A percentile compares a stretch with the other conserved stretches of the same genome.
phyloP scores from a whole-genome alignment of 164 flowering plant species.

The Macadamia tetraphylla region DNA sequence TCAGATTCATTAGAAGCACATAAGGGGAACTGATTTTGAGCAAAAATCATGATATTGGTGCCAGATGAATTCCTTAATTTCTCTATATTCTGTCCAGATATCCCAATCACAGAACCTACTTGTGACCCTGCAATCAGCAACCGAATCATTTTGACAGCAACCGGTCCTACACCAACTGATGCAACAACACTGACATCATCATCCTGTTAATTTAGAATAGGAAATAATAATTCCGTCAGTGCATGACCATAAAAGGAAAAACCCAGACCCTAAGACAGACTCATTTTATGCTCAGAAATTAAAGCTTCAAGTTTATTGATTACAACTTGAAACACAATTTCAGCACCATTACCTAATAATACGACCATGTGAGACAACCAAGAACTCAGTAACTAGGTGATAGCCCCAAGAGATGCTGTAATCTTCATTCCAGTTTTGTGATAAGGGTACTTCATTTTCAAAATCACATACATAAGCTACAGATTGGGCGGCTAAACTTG shows the following conservation, averaged over 20 bases:
- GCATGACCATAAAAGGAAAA: neutral
- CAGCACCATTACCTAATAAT: neutral
- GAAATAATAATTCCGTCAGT: neutral
- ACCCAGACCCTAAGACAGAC: neutral
- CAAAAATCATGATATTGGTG: conserved; percentile 58
- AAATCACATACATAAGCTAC: no score
- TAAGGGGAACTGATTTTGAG: conserved; percentile 70
- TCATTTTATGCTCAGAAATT: conserved; percentile 1
- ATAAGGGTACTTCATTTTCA: no score
- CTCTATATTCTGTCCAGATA: conserved; percentile 81
- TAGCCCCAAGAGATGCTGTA: no score
- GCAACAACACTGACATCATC: conserved; percentile 38
- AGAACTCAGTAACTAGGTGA: no score
- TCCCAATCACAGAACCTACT: conserved; percentile 84
- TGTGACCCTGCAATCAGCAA: conserved; percentile 94
- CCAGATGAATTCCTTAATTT: conserved; percentile 70
- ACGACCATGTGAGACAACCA: neutral
- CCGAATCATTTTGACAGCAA: conserved; percentile 64
- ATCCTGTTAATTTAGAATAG: conserved; percentile 31
- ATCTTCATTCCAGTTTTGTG: no score
- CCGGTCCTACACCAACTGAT: conserved; percentile 42
- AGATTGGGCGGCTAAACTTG: no score
- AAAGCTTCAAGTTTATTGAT: neutral
- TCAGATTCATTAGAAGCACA: conserved; percentile 95
- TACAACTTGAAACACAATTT: neutral